These are phyloP conservation scores for Hyphopichia burtonii DNA, from an alignment of 1,139 yeast species.

Conservation along the genomic window DNA sequence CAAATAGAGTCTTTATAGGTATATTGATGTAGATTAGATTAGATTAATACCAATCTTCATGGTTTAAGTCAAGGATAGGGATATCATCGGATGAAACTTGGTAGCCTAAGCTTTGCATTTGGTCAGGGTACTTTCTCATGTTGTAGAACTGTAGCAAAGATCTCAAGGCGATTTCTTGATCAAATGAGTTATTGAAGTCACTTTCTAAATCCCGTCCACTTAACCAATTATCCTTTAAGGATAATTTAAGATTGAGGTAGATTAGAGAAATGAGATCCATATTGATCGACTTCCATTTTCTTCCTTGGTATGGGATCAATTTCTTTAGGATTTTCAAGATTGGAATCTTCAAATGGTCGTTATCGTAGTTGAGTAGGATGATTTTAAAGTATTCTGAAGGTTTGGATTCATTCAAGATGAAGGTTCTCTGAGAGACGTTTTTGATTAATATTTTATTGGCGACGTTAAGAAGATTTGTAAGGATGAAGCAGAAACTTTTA, in stretches of 20 bases:
- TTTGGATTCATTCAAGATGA: conserved; percentile 54
- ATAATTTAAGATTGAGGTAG: conserved; percentile 70
- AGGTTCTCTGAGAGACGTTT: conserved; percentile 51
- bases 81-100: conserved; percentile 26
- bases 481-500: conserved; percentile 41
- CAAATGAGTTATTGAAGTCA: conserved; percentile 75
- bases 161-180: conserved; percentile 83
- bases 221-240: conserved; percentile 84
- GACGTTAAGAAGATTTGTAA: conserved; percentile 45
- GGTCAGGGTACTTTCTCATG: conserved; percentile 50
- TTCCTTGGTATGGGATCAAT: conserved; percentile 85
- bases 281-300: conserved; percentile 90
- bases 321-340: conserved; percentile 73
- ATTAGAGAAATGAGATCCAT: conserved; percentile 93
- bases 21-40: no score
- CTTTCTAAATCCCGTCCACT: conserved; percentile 79
- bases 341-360: conserved; percentile 63
- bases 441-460: conserved; percentile 46
- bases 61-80: conserved; percentile 19
- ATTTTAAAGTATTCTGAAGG: conserved; percentile 51
- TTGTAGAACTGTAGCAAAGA: conserved; percentile 81
- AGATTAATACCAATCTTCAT: conserved; percentile 3
- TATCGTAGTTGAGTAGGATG: conserved; percentile 52
- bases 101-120: conserved; percentile 59
- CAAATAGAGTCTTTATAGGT: neutral